phyloP scores from a whole-genome alignment of 2,329 filamentous ascomycete genomes.

The Colletotrichum costaricense region DNA sequence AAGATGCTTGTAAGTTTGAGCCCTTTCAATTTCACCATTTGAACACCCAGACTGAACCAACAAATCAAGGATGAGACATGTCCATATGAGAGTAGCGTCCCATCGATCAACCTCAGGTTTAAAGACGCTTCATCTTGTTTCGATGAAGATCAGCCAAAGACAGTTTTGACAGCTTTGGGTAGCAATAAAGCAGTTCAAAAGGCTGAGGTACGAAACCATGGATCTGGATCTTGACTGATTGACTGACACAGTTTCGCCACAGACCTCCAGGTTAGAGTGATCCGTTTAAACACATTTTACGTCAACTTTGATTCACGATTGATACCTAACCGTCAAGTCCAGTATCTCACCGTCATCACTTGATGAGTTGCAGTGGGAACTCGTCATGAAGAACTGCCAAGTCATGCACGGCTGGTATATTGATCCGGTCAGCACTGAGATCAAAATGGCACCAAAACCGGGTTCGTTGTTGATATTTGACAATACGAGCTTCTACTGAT shows the following conservation, averaged over 20 bases:
- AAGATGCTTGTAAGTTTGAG: background rate
- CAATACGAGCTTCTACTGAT: background rate
- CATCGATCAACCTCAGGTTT: conserved; percentile 2
- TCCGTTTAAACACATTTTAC: background rate
- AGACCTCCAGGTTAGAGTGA: background rate
- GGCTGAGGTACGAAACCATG: background rate
- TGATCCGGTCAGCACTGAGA: background rate
- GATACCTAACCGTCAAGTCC: background rate
- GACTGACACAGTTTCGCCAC: background rate
- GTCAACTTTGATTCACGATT: background rate
- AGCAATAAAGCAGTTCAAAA: background rate
- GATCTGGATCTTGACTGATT: too few relatives aligned
- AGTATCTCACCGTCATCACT: background rate
- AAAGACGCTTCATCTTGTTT: background rate
- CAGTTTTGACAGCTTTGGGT: background rate
- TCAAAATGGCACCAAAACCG: conserved; percentile 17
- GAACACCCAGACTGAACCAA: too few relatives aligned
- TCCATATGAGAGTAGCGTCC: background rate
- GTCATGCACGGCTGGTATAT: conserved; percentile 23
- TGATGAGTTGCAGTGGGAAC: background rate
- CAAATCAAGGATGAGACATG: background rate
- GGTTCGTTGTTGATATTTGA: background rate
- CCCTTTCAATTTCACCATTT: background rate
- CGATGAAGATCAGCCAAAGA: background rate
- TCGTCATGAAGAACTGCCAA: conserved; percentile 14